Evolutionary conservation across 2,329 filamentous ascomycete genomes (phyloP), one percentile per base, ranked within the genome.

Genomic region (Penicillium sclerotigenum): DNA sequence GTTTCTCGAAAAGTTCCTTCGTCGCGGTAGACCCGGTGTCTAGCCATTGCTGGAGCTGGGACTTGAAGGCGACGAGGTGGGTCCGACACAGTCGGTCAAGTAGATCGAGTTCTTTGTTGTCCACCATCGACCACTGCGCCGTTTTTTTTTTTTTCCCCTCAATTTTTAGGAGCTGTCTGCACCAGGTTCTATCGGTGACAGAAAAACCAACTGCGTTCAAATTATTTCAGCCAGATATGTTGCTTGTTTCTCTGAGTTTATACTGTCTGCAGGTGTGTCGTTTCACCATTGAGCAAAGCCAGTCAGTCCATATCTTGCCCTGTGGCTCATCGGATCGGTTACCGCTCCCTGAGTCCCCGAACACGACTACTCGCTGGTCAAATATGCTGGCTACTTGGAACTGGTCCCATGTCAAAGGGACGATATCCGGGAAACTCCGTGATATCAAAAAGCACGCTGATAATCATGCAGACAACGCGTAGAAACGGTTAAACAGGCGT

Each of bases 331-430:
- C 64, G 4, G 65, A 66, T 58, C 69, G 65, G 56, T 66, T 68
- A 45, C 73, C 72, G 42, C 71, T 74, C 73, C 70, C 75, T 9
- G 74, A 71, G 60, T 75, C 72, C 6, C 73, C 72, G 61, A 75
- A 75, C 7, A 74, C 68, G 3, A 75, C 71, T 52, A 75, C 59
- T 50, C 70, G 62, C 38, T 64, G 66, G 34, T 69, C 61, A 55
- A 66, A 70, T 24, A 59, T 50, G 4, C 47, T 52, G 9, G 63
- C 52, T 9, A 64, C 54, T 42, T 63, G 59, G 37, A 69, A 68
- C 10, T 50, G 20, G 9, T 57, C 55, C 11, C 57, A 31, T 40
- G 51, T 47, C 4, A 61, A 60, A 24, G 60, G 58, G 18, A 64
- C 49, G 16, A 65, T 61, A 18, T 59, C 59, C 37, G 50, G 59